phyloP scores from a whole-genome alignment of 1,284 basidiomycete genomes.

The Trichosporon sp. region DNA sequence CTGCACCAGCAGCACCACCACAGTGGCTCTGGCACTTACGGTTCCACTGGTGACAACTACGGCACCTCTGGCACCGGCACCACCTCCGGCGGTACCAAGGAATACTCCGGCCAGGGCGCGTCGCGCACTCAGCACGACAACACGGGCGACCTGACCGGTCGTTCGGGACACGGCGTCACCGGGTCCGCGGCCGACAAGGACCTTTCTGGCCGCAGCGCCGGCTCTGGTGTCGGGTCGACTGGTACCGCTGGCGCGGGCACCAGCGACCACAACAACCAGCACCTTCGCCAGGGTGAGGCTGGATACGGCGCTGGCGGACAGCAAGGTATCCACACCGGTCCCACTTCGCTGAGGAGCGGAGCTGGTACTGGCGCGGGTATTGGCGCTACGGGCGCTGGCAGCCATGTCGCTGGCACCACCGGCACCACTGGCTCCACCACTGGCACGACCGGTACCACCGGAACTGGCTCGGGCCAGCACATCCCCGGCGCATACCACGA shows the following conservation, averaged over 20 bases:
- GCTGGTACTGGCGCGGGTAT: not conserved
- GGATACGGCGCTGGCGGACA: constrained; percentile 3
- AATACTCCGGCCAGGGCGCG: constrained; percentile 9
- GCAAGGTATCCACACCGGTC: not conserved
- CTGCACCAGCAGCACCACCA: not conserved
- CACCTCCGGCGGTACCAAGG: not conserved
- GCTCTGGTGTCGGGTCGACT: not conserved
- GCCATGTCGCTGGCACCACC: not conserved
- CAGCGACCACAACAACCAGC: not conserved
- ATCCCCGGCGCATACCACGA: not conserved
- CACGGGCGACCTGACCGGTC: constrained; percentile 14
- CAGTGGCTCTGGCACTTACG: not conserved
- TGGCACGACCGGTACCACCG: not conserved
- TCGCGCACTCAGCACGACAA: constrained; percentile 9
- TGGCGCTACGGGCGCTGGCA: not conserved
- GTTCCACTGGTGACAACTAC: not conserved
- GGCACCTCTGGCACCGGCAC: not conserved
- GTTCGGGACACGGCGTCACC: constrained; percentile 1
- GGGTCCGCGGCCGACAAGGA: constrained; percentile 1
- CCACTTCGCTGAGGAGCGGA: not conserved
- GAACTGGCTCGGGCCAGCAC: not conserved
- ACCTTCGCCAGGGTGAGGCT: constrained; percentile 8
- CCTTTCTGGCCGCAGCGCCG: constrained; percentile 3
- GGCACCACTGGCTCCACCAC: not conserved
- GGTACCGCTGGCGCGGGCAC: not conserved